These are phyloP conservation scores for Monilinia fructicola DNA, from an alignment of 2,329 filamentous ascomycete genomes.

Conservation along the genomic window DNA sequence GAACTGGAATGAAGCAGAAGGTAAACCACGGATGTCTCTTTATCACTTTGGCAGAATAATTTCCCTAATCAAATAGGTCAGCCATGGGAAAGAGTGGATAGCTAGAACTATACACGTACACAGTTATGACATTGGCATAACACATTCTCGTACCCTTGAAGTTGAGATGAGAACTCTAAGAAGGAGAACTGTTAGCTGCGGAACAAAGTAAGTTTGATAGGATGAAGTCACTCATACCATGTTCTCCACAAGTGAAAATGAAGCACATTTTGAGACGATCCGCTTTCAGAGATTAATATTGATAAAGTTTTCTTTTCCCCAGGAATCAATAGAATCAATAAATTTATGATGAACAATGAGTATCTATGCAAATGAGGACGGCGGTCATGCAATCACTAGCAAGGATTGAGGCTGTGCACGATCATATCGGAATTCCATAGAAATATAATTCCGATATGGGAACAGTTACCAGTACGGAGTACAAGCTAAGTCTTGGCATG, in stretches of 20 bases:
- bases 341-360: conserved; percentile 5
- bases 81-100: neutral
- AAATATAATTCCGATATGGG: neutral
- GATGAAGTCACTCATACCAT: conserved; percentile 34
- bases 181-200: conserved; percentile 26
- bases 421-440: neutral
- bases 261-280: conserved; percentile 25
- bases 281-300: conserved; percentile 12
- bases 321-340: conserved; percentile 7
- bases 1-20: conserved; percentile 72
- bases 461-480: no score
- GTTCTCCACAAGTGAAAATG: conserved; percentile 38
- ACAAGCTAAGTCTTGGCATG: neutral
- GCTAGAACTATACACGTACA: conserved; percentile 33
- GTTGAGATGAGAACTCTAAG: conserved; percentile 39
- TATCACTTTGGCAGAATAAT: conserved; percentile 59
- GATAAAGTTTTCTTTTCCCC: conserved; percentile 6
- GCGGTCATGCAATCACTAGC: conserved; percentile 10
- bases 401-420: conserved; percentile 17
- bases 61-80: conserved; percentile 46
- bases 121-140: conserved; percentile 66
- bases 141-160: conserved; percentile 59
- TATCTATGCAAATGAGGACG: neutral
- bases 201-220: neutral
- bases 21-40: conserved; percentile 74